phyloP scores from a whole-genome alignment of 352 stramenopile genomes.

The Pythium plurisporium region DNA sequence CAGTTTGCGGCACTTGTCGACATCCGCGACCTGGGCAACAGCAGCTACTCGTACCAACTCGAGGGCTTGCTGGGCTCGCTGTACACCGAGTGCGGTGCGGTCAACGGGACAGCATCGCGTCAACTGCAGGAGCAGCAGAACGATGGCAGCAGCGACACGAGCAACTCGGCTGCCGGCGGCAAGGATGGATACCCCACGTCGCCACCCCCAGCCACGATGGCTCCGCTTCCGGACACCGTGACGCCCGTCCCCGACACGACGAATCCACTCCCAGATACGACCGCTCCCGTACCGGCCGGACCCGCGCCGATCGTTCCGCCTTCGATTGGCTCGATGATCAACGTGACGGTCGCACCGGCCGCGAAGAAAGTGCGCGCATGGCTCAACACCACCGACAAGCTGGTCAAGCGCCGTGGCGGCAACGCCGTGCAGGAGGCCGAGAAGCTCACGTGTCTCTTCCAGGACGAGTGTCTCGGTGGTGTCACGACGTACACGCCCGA shows the following conservation, averaged over 20 bases:
- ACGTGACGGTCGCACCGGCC: not conserved
- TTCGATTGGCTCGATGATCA: slow-evolving; percentile 6
- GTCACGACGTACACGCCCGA: slow-evolving; percentile 8
- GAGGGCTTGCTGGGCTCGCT: slow-evolving; percentile 14
- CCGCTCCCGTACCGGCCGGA: too few relatives aligned
- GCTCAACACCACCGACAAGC: slow-evolving; percentile 9
- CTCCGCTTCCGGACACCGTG: too few relatives aligned
- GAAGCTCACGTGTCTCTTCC: slow-evolving; percentile 21
- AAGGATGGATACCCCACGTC: too few relatives aligned
- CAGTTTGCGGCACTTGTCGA: slow-evolving; percentile 20
- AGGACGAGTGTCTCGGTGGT: slow-evolving; percentile 26
- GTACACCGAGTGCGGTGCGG: slow-evolving; percentile 14
- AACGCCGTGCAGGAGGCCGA: slow-evolving; percentile 17
- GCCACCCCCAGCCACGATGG: too few relatives aligned
- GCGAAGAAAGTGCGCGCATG: not conserved
- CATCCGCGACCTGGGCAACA: slow-evolving; percentile 15
- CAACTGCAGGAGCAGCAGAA: not conserved
- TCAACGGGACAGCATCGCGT: not conserved
- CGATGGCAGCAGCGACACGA: too few relatives aligned
- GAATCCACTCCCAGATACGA: too few relatives aligned
- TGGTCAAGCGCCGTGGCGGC: slow-evolving; percentile 4
- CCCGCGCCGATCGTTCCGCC: not conserved
- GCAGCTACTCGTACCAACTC: slow-evolving; percentile 33
- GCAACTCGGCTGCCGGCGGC: too few relatives aligned
- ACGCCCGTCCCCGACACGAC: too few relatives aligned